Conservation (phyloP, 805 yeast species). For the Saccharomycopsis javanensis region DNA sequence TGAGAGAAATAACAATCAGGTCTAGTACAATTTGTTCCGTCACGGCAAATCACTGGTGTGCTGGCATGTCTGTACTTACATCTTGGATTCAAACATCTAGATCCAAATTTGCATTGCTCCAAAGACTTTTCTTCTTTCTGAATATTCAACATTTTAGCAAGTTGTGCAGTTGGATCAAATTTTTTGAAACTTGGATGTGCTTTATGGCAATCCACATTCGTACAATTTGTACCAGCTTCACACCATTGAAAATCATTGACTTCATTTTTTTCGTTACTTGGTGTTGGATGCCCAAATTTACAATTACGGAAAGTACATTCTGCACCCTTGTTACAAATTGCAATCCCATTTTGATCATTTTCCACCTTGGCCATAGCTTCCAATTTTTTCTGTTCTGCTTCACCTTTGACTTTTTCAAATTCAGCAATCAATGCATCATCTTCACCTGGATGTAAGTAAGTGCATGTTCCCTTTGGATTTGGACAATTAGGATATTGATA, state of each 20-base stretch:
- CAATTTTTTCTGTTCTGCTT: conserved; percentile 36
- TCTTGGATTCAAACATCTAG: conserved; percentile 62
- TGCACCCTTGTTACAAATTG: conserved; percentile 67
- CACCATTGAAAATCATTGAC: conserved; percentile 71
- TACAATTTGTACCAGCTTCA: conserved; percentile 41
- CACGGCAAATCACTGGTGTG: conserved; percentile 65
- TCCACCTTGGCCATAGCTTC: conserved; percentile 27
- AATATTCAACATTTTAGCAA: conserved; percentile 20
- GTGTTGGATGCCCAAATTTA: conserved; percentile 89
- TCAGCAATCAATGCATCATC: conserved; percentile 66
- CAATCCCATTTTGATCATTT: conserved; percentile 37
- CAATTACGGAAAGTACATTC: conserved; percentile 70
- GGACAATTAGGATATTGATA: conserved; percentile 70
- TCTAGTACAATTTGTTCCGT: conserved; percentile 69
- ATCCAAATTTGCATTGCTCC: conserved; percentile 77
- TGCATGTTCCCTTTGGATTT: conserved; percentile 74
- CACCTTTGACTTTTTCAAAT: conserved; percentile 51
- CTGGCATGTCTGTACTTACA: conserved; percentile 85
- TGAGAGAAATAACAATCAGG: conserved; percentile 77
- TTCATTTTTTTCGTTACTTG: conserved; percentile 65
- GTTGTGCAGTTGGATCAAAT: conserved; percentile 24
- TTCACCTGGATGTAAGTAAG: conserved; percentile 74
- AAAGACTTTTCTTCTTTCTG: conserved; percentile 41
- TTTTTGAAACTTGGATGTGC: conserved; percentile 75
- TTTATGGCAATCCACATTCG: conserved; percentile 49